Percentiles rank a stretch among this genome's conserved stretches.
phyloP scores from a whole-genome alignment of 305 asterid species.

The Striga hermonthica region DNA sequence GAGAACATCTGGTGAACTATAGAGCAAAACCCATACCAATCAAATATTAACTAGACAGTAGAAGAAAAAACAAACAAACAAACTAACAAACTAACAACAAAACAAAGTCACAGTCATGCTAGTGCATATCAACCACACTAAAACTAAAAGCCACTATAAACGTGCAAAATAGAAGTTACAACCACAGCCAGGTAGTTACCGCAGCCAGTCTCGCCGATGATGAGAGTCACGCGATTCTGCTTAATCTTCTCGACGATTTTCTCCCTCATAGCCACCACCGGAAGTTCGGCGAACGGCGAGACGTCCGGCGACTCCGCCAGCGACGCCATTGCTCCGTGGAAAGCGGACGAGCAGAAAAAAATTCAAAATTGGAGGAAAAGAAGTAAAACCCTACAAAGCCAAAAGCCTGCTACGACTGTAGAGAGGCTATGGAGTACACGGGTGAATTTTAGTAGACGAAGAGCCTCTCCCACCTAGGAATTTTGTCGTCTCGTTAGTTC shows the following conservation, averaged over 20 bases:
- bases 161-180: too few relatives aligned
- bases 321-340: conserved; percentile 42
- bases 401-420: too few relatives aligned
- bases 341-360: not conserved
- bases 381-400: not conserved
- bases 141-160: too few relatives aligned
- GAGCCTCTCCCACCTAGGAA: too few relatives aligned
- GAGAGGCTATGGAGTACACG: too few relatives aligned
- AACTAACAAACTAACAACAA: too few relatives aligned
- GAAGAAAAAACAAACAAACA: not conserved
- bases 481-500: too few relatives aligned
- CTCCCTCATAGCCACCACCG: conserved; percentile 51
- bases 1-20: too few relatives aligned
- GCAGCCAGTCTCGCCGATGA: conserved; percentile 92
- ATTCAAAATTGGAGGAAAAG: not conserved
- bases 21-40: too few relatives aligned
- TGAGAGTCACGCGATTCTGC: conserved; percentile 84
- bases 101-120: too few relatives aligned
- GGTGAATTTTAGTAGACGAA: too few relatives aligned
- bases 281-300: conserved; percentile 44
- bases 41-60: not conserved
- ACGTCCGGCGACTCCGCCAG: conserved; percentile 40
- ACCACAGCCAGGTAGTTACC: conserved; percentile 40
- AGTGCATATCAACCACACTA: too few relatives aligned
- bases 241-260: conserved; percentile 70